Base-by-base conservation (phyloP, 2,329 filamentous ascomycete species). In the Stagonosporopsis vannaccii region DNA sequence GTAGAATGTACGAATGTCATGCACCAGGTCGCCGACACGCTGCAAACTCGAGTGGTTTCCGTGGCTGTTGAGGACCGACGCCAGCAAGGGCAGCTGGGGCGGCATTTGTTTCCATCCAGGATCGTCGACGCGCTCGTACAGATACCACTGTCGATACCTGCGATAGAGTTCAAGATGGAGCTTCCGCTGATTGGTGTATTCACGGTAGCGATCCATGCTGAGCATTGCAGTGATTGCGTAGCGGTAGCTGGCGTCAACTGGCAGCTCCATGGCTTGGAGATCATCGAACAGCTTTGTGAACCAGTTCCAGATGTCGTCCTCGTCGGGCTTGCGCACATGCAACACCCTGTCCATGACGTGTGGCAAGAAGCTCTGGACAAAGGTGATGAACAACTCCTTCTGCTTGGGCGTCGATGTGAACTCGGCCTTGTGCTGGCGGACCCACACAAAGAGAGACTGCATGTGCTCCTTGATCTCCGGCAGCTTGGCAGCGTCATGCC, bases 1-100 rank as follows among this genome's bases (percentile, higher is more conserved):
- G 39, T 75, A 65, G 43, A 70, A 72, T 1, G 60, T 43, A 13
- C 58, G 65, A n/a, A 68, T 50, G 56, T 75, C 73, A 7, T 66
- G 25, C 13, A 73, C 51, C 20, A 70, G n/a, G 2, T 59, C 62
- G 4, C 62, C 30, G 12, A 73, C 62, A 7, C 59, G 59, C 12
- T 53, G 26, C 39, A 64, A 42, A 36, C 69, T 69, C 37, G 50
- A 47, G n/a, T 65, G 57, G 1, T 49, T 61, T 45, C 66, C 58
- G 30, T 73, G 66, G 4, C 46, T 23, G 36, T 72, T 68, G 22
- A 75, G 33, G 25, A 75, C 47, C 8, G 71, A 33, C 15, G 58
- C 40, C 40, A 60, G 36, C 11, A 67, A 65, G 8, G 72, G 73
- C n/a, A 53, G 20, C 25, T 28, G 52, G 2, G 55, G 41, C 11